Evolutionary conservation across 805 yeast species (phyloP).

Genomic region (Saturnispora ahearnii): DNA sequence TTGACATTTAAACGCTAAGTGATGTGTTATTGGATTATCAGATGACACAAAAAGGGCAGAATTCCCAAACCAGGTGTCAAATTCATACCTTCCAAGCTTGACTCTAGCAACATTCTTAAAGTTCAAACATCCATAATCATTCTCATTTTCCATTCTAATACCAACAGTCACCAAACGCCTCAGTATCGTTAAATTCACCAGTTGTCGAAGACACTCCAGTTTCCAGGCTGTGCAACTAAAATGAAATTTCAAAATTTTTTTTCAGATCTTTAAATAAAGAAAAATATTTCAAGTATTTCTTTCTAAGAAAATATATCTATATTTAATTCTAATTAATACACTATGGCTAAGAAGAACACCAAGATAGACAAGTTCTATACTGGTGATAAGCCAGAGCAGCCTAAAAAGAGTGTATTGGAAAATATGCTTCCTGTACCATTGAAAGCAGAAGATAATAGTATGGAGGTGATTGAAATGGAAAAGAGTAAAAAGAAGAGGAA

Average conservation of each 20-base stretch:
- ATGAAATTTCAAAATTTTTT: background rate
- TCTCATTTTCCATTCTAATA: constrained; percentile 24
- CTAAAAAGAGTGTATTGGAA: background rate
- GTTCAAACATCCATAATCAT: constrained; percentile 52
- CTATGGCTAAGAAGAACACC: constrained; percentile 8
- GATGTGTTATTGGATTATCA: background rate
- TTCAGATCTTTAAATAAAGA: constrained; percentile 1
- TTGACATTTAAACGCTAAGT: constrained; percentile 1
- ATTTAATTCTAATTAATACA: background rate
- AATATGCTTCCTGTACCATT: background rate
- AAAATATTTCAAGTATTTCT: background rate
- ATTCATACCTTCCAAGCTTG: constrained; percentile 55
- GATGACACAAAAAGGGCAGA: constrained; percentile 55
- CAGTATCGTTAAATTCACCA: background rate
- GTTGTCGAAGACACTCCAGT: background rate
- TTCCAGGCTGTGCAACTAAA: constrained; percentile 9
- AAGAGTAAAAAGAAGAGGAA: constrained; percentile 55
- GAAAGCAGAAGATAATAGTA: constrained; percentile 32
- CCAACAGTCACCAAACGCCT: background rate
- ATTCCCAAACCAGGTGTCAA: constrained; percentile 85
- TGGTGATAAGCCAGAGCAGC: constrained; percentile 4
- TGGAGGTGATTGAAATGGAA: constrained; percentile 45
- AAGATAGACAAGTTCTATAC: constrained; percentile 3
- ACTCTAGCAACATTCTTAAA: constrained; percentile 57
- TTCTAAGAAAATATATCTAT: background rate